These are phyloP conservation scores for Graphilbum ipis-grandicollis DNA, from an alignment of 2,329 filamentous ascomycete species.

Conservation along the genomic window DNA sequence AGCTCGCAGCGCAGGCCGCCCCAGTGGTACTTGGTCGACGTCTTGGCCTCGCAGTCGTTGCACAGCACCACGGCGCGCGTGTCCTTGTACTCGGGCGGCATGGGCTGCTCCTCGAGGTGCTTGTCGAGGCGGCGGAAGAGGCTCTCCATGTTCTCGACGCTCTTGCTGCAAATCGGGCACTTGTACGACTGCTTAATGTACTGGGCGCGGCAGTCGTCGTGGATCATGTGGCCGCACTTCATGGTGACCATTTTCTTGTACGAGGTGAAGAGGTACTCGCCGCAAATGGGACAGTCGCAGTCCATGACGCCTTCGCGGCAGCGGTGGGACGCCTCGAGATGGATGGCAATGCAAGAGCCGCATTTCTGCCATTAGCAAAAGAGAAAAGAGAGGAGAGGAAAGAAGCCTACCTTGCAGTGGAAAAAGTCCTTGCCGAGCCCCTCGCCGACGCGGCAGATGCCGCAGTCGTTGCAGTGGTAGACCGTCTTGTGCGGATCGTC, in stretches of 20 bases:
- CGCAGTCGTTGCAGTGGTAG: conserved; percentile 92
- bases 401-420: conserved; percentile 66
- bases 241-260: conserved; percentile 81
- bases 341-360: conserved; percentile 84
- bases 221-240: conserved; percentile 90
- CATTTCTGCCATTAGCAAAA: conserved; percentile 42
- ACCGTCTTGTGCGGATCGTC: conserved; percentile 81
- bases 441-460: conserved; percentile 80
- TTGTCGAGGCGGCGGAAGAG: conserved; percentile 85
- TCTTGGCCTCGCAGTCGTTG: conserved; percentile 86
- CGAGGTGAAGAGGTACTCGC: conserved; percentile 91
- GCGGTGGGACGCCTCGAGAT: conserved; percentile 68
- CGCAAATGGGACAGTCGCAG: conserved; percentile 91
- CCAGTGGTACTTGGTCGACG: conserved; percentile 83
- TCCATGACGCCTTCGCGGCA: conserved; percentile 92
- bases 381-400: conserved; percentile 1
- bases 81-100: conserved; percentile 69
- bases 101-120: conserved; percentile 75
- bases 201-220: conserved; percentile 73
- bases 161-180: conserved; percentile 92
- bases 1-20: conserved; percentile 75
- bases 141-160: conserved; percentile 91
- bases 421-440: conserved; percentile 94
- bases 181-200: conserved; percentile 86
- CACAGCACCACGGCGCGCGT: conserved; percentile 74